phyloP scores from a whole-genome alignment of 192 early-diverging fungal genomes.

The Coemansia sp. region DNA sequence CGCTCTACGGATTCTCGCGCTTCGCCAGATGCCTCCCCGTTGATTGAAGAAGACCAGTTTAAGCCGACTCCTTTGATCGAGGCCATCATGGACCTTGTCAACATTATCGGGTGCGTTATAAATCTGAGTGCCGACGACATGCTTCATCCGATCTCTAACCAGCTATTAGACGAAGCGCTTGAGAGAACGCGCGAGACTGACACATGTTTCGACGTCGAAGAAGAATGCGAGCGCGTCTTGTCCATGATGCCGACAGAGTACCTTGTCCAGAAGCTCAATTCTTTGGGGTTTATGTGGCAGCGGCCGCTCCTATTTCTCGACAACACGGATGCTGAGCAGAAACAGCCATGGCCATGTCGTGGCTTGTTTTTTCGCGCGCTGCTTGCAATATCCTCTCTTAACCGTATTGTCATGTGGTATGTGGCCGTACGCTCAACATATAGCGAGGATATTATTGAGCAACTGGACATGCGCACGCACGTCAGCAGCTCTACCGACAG shows the following conservation, averaged over 20 bases:
- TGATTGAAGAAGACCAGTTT: slow-evolving; percentile 49
- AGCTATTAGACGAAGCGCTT: slow-evolving; percentile 22
- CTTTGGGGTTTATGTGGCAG: slow-evolving; percentile 36
- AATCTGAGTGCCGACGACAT: slow-evolving; percentile 25
- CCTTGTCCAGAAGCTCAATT: slow-evolving; percentile 30
- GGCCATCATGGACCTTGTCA: slow-evolving; percentile 41
- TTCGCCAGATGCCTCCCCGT: slow-evolving; percentile 24
- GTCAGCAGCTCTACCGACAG: not conserved
- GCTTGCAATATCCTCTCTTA: slow-evolving; percentile 47
- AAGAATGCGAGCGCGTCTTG: slow-evolving; percentile 16
- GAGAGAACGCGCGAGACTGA: not conserved
- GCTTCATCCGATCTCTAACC: slow-evolving; percentile 34
- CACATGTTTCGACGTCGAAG: slow-evolving; percentile 4
- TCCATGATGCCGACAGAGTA: slow-evolving; percentile 35
- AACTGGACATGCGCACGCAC: slow-evolving; percentile 18
- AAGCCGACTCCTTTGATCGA: slow-evolving; percentile 43
- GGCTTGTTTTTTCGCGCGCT: slow-evolving; percentile 37
- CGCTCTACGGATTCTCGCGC: slow-evolving; percentile 22
- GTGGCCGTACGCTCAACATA: slow-evolving; percentile 32
- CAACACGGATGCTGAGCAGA: not conserved
- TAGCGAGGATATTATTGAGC: slow-evolving; percentile 32
- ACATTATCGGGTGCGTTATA: slow-evolving; percentile 37
- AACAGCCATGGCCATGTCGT: slow-evolving; percentile 41
- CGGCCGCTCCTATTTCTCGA: slow-evolving; percentile 7
- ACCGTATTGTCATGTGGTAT: slow-evolving; percentile 47